Base-by-base conservation (phyloP, 2,329 filamentous ascomycete species). In the Alternaria sp. region DNA sequence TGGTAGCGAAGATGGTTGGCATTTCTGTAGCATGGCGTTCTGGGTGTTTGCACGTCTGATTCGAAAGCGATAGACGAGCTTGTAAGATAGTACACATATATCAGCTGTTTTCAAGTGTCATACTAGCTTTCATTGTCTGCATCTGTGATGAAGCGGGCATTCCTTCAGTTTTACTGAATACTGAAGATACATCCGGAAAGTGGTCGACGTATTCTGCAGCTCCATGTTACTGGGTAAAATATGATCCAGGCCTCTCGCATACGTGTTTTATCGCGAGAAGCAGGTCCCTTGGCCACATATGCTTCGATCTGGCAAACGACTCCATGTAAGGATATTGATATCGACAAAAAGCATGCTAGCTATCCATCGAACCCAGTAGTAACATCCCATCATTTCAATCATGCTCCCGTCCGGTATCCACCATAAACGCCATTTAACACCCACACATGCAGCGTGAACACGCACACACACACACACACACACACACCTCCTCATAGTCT, bases 1-100 rank as follows among this genome's bases (percentile, higher is more conserved):
- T 18, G 22, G 46, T 38, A 32, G 34, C 20, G 46, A 50, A 50
- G 44, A 49, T 49, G 11, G 30, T 40, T 51, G 48, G 48, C 27
- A 56, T 36, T 43, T 60, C 27, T 57, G 34, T 46, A 51, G 53
- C 53, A 51, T 18, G 59, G 54, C 49, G 54, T 61, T 60, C 11
- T 56, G 22, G 46, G n/a, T 56, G 14, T 57, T 50, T 46, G 41
- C 40, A 22, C 25, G 34, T 36, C 40, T 54, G 20, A 32, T 27
- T 34, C 46, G 25, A 28, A 30, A 45, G 40, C 18, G 20, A 43
- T 41, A 60, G 57, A 60, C 32, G 52, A 38, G 36, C 46, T 57
- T 60, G 45, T 51, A 57, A 45, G 32, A 57, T 60, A 60, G 30
- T 40, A 48, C 40, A 53, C 18, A 44, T 45, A 60, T 40, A 50